phyloP scores from a whole-genome alignment of 2,329 filamentous ascomycete genomes.

The Aspergillus udagawae region DNA sequence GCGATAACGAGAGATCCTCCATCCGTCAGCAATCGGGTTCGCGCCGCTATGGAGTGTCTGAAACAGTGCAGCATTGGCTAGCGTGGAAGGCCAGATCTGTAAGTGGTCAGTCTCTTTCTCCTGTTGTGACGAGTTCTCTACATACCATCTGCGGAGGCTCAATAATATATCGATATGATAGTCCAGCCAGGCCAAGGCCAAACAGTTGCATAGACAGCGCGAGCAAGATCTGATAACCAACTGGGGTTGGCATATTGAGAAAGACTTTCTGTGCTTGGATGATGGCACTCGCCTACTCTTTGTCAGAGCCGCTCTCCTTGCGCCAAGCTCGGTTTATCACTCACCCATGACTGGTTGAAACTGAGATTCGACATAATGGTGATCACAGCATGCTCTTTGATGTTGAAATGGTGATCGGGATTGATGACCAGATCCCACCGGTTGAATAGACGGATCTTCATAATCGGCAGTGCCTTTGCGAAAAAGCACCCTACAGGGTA shows the following conservation, averaged over 20 bases:
- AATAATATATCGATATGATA: slow-evolving; percentile 33
- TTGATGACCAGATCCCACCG: slow-evolving; percentile 28
- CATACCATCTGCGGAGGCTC: slow-evolving; percentile 31
- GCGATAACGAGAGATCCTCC: slow-evolving; percentile 24
- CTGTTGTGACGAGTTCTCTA: not conserved
- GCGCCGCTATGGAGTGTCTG: slow-evolving; percentile 31
- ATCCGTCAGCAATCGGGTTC: slow-evolving; percentile 36
- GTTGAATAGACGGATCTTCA: slow-evolving; percentile 17
- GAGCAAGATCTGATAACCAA: slow-evolving; percentile 35
- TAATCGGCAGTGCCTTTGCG: slow-evolving; percentile 38
- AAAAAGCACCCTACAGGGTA: slow-evolving; percentile 40
- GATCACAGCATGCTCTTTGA: slow-evolving; percentile 45
- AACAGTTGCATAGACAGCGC: slow-evolving; percentile 37
- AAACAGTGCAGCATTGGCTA: slow-evolving; percentile 33
- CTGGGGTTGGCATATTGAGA: slow-evolving; percentile 34
- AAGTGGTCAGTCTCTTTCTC: not conserved
- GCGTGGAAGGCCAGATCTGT: slow-evolving; percentile 33
- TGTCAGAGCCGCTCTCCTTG: not conserved
- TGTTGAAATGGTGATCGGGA: slow-evolving; percentile 43
- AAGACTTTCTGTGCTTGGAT: slow-evolving; percentile 38
- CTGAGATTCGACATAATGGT: slow-evolving; percentile 48
- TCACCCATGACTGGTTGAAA: slow-evolving; percentile 35
- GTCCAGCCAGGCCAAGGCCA: slow-evolving; percentile 37
- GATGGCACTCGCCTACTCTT: slow-evolving; percentile 39
- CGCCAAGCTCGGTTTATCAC: not conserved